Evolutionary conservation across 1,284 basidiomycete genomes (phyloP).

Genomic region (Takashimella koratensis): DNA sequence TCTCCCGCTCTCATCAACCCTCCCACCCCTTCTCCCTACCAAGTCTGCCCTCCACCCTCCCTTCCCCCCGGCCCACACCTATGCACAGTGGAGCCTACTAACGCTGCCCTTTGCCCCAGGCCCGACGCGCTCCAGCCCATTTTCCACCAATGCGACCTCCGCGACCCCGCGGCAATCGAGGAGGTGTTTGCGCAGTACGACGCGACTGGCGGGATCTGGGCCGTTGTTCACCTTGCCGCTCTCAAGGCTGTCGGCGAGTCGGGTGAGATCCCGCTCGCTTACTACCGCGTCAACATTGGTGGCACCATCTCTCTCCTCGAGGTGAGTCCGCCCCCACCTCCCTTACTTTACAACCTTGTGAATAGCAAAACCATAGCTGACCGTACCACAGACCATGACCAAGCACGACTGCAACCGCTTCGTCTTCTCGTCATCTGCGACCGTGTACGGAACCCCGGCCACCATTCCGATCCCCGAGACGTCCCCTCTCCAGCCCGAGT

Average conservation of each 20-base stretch:
- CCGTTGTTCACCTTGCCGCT: constrained; percentile 93
- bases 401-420: constrained; percentile 77
- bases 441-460: constrained; percentile 96
- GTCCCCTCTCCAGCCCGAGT: constrained; percentile 82
- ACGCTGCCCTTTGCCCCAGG: constrained; percentile 2
- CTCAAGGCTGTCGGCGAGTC: constrained; percentile 98
- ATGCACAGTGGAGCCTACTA: too few species aligned
- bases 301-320: constrained; percentile 75
- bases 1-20: neutral
- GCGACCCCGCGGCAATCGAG: constrained; percentile 63
- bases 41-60: neutral
- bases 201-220: constrained; percentile 91
- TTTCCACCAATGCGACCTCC: constrained; percentile 65
- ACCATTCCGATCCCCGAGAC: constrained; percentile 92
- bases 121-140: constrained; percentile 35
- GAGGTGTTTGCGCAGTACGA: constrained; percentile 73
- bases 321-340: too few species aligned
- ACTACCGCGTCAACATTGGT: constrained; percentile 86
- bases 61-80: neutral
- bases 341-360: too few species aligned
- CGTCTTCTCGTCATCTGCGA: constrained; percentile 97
- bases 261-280: constrained; percentile 86
- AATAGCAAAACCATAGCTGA: too few species aligned
- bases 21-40: constrained; percentile 5
- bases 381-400: constrained; percentile 62